phyloP scores from a whole-genome alignment of 2,329 filamentous ascomycete genomes.

The Trichoderma pleuroti region DNA sequence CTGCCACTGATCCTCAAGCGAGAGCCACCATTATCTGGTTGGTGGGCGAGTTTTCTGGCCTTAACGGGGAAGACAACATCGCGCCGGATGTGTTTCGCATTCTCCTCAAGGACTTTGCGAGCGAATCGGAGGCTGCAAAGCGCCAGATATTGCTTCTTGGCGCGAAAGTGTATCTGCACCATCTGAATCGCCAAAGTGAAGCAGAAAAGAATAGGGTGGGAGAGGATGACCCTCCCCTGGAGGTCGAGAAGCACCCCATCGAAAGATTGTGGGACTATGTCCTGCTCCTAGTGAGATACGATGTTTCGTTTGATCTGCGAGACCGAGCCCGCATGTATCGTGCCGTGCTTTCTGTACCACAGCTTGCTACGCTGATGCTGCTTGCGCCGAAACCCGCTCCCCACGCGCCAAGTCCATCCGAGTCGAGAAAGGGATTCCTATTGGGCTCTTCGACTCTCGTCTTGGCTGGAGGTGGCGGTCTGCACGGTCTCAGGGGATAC shows the following conservation, averaged over 20 bases:
- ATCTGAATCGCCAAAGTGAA: constrained; percentile 64
- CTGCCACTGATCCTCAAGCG: constrained; percentile 80
- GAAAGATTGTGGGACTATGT: constrained; percentile 80
- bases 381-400: constrained; percentile 93
- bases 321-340: constrained; percentile 88
- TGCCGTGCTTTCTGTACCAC: constrained; percentile 74
- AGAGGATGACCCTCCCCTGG: constrained; percentile 32
- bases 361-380: constrained; percentile 85
- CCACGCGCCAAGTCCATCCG: constrained; percentile 83
- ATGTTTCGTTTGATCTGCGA: constrained; percentile 90
- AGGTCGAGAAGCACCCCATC: constrained; percentile 58
- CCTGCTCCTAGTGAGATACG: constrained; percentile 81
- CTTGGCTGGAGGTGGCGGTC: constrained; percentile 69
- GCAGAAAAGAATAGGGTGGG: constrained; percentile 34
- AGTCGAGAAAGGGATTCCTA: constrained; percentile 71
- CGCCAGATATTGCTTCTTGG: constrained; percentile 88
- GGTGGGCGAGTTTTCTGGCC: constrained; percentile 85
- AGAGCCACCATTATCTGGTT: constrained; percentile 96
- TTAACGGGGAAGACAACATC: constrained; percentile 79
- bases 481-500: constrained; percentile 75
- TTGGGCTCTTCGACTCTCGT: constrained; percentile 85
- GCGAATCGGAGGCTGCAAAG: constrained; percentile 82
- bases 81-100: constrained; percentile 90
- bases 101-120: constrained; percentile 76
- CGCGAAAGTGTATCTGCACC: constrained; percentile 94